Conservation (phyloP, 1,284 basidiomycete species). For the Sphaerobolus stellatus region DNA sequence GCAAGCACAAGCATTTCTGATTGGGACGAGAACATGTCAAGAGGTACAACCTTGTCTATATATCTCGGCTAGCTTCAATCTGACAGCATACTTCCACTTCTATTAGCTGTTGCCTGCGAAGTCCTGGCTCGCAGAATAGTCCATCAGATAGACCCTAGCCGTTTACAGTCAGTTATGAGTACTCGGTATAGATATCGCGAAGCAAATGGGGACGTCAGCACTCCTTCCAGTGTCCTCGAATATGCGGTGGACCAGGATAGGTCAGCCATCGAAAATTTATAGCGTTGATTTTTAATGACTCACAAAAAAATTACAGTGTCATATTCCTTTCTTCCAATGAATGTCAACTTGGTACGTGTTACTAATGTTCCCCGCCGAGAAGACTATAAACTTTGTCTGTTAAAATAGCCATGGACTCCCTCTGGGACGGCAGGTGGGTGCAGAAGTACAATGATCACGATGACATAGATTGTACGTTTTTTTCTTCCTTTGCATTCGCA, state of each 20-base stretch:
- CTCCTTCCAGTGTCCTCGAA: slow-evolving; percentile 76
- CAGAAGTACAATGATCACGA: slow-evolving; percentile 71
- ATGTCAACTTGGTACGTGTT: slow-evolving; percentile 69
- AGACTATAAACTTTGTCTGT: background rate
- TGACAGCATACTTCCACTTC: background rate
- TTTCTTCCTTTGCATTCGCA: too few relatives aligned
- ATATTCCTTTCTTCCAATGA: slow-evolving; percentile 88
- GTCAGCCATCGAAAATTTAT: slow-evolving; percentile 37
- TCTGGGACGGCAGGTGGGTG: slow-evolving; percentile 83
- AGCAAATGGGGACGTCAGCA: slow-evolving; percentile 74
- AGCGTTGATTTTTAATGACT: slow-evolving; percentile 3
- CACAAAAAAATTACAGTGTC: slow-evolving; percentile 52
- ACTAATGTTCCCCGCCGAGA: background rate
- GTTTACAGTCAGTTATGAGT: slow-evolving; percentile 70
- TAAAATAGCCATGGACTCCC: slow-evolving; percentile 56
- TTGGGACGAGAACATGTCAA: slow-evolving; percentile 79
- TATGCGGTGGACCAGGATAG: slow-evolving; percentile 83
- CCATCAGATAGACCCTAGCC: slow-evolving; percentile 63
- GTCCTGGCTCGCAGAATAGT: slow-evolving; percentile 82
- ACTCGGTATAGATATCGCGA: slow-evolving; percentile 74
- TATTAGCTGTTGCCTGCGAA: slow-evolving; percentile 65
- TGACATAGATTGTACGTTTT: slow-evolving; percentile 64
- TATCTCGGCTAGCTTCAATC: background rate
- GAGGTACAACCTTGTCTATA: slow-evolving; percentile 48
- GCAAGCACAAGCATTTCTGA: slow-evolving; percentile 75